These are phyloP conservation scores for Lasiosphaeriaceae sp. DNA, from an alignment of 495 filamentous ascomycete genomes.

Conservation along the genomic window DNA sequence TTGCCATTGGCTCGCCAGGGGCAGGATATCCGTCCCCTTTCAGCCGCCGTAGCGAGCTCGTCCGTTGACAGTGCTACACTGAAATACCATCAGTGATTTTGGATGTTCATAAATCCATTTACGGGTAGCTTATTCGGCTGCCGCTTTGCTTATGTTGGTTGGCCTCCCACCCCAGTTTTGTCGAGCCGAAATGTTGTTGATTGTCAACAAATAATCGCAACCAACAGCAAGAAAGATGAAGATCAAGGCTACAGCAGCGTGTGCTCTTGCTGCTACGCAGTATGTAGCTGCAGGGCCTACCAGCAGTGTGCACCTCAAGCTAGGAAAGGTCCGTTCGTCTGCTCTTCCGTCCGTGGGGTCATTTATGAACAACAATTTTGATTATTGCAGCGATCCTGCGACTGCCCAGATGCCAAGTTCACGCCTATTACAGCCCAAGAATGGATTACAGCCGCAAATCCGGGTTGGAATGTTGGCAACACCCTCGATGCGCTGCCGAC, in stretches of 20 bases:
- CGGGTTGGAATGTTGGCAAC: conserved; percentile 57
- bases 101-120: no score
- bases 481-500: conserved; percentile 55
- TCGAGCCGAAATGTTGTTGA: no score
- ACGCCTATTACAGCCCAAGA: conserved; percentile 62
- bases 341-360: neutral
- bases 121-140: no score
- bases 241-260: neutral
- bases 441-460: conserved; percentile 68
- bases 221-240: neutral
- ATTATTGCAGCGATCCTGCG: neutral
- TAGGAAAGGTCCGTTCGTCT: neutral
- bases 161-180: no score
- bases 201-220: no score
- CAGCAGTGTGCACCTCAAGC: neutral
- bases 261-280: neutral
- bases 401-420: conserved; percentile 27
- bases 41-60: neutral
- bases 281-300: neutral
- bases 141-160: no score
- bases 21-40: neutral
- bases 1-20: neutral
- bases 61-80: neutral
- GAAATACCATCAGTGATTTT: no score
- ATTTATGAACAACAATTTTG: neutral